Percentiles rank a stretch among this genome's conserved stretches.
These are phyloP conservation scores for Phytophthora meadii DNA, from an alignment of 352 stramenopile genomes.

Conservation along the genomic window DNA sequence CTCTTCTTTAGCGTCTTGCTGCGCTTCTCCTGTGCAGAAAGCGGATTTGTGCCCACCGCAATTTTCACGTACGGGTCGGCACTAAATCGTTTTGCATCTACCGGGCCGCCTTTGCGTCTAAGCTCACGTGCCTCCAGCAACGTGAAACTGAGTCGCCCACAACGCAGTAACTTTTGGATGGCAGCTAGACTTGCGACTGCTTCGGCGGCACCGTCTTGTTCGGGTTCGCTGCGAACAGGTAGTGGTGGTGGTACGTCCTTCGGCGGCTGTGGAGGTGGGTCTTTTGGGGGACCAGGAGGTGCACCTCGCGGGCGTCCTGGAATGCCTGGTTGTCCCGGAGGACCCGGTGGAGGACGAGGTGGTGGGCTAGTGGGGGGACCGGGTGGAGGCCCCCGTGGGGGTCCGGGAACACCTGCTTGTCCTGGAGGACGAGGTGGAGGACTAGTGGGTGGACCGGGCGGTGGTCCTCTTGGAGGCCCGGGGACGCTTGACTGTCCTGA, in stretches of 20 bases:
- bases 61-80: slow-evolving; percentile 88
- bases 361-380: slow-evolving; percentile 26
- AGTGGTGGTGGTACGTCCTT: slow-evolving; percentile 51
- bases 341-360: slow-evolving; percentile 20
- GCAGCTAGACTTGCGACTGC: slow-evolving; percentile 22
- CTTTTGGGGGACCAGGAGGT: slow-evolving; percentile 55
- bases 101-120: slow-evolving; percentile 58
- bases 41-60: slow-evolving; percentile 72
- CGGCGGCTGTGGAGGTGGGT: slow-evolving; percentile 56
- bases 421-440: slow-evolving; percentile 15
- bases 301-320: slow-evolving; percentile 48
- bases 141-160: slow-evolving; percentile 75
- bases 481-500: no score
- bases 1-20: slow-evolving; percentile 88
- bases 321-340: slow-evolving; percentile 29
- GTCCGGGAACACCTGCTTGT: background rate
- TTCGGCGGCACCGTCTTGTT: slow-evolving; percentile 12
- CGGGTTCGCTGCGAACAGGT: background rate
- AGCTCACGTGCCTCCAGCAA: slow-evolving; percentile 72
- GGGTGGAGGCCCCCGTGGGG: slow-evolving; percentile 37
- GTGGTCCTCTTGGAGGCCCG: no score
- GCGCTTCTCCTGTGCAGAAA: slow-evolving; percentile 75
- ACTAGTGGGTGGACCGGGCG: slow-evolving; percentile 3
- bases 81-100: slow-evolving; percentile 67
- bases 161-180: slow-evolving; percentile 65